Evolutionary conservation across 164 flowering plant genomes (phyloP), one percentile per base, ranked within the genome.

Genomic region (Liquidambar formosana): DNA sequence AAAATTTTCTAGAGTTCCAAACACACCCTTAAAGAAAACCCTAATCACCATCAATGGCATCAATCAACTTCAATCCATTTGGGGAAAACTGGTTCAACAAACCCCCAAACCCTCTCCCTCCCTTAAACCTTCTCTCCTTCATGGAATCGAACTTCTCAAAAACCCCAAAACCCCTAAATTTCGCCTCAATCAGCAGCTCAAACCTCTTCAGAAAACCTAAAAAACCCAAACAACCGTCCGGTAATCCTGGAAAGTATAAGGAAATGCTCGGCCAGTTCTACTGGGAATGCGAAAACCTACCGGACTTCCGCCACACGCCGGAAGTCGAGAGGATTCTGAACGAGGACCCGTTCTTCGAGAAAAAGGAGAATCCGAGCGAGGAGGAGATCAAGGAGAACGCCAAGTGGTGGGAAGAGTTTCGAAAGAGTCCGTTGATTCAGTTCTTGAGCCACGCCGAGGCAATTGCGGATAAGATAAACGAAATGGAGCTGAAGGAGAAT

Each of bases 301-400:
- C 97, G 2, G 95, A 94, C 64, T 71, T 83, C 69, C 68, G 97
- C 2, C 88, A 90, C 77, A 51, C 87, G 4, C 97, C 98, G 1
- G 91, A 94, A 70, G 96, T 94, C 3, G 96, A 94, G 11, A 70
- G 61, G 63, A 77, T 90, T 48, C 74, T 94, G 11, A 76, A 83
- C 44, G 89, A 88, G 23, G 88, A 86, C 65, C 88, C 87, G 0
- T 3, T 81, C 12, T 75, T 84, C 28, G 93, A 88, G 59, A 80
- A 84, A 65, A 84, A 81, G 60, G 89, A 86, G 68, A 82, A 89
- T 41, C 85, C 85, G 15, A 85, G 83, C 0, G 75, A 75, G 26
- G 93, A 91, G 49, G 97, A 92, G 74, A 45, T 86, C 19, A 77
- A 80, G 54, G 91, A 84, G 82, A 88, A 86, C 45, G 80, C 73